Evolutionary conservation across 2,329 filamentous ascomycete genomes (phyloP).

Genomic region (Ophiocordyceps camponoti-leonardi): DNA sequence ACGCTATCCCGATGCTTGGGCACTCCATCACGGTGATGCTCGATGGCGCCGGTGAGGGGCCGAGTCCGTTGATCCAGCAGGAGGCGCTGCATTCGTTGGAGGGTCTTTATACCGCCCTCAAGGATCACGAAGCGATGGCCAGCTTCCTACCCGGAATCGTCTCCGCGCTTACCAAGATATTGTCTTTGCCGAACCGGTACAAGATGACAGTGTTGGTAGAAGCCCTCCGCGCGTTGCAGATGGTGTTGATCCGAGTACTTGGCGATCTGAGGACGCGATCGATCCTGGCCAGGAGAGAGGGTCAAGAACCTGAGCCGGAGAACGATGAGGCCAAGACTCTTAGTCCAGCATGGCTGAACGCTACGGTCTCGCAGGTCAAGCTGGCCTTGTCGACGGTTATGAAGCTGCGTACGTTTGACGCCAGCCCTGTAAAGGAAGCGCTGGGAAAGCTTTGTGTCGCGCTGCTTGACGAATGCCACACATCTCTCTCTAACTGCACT

Average conservation of each 20-base stretch:
- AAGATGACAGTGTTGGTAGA: constrained; percentile 42
- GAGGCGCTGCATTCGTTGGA: constrained; percentile 50
- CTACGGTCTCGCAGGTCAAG: constrained; percentile 66
- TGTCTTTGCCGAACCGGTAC: constrained; percentile 48
- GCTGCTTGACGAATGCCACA: constrained; percentile 63
- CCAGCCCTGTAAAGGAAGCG: constrained; percentile 48
- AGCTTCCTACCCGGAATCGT: constrained; percentile 80
- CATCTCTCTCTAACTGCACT: constrained; percentile 51
- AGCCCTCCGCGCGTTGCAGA: constrained; percentile 39
- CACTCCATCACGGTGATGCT: constrained; percentile 69
- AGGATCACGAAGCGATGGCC: constrained; percentile 57
- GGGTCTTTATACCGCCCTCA: constrained; percentile 44
- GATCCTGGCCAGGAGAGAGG: constrained; percentile 18
- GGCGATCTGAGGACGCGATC: constrained; percentile 37
- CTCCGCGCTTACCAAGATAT: constrained; percentile 59
- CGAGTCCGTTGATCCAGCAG: constrained; percentile 50
- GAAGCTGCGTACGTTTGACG: constrained; percentile 55
- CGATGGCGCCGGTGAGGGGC: constrained; percentile 49
- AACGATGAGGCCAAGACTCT: constrained; percentile 19
- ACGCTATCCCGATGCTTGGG: constrained; percentile 61
- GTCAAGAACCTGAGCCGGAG: constrained; percentile 8
- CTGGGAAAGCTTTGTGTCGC: constrained; percentile 56
- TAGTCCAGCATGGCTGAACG: constrained; percentile 53
- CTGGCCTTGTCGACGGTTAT: constrained; percentile 64
- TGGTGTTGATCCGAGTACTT: constrained; percentile 35